Evolutionary conservation across 345 rosid genomes (phyloP), one percentile per base, ranked within the genome.

Genomic region (Euphorbia pulcherrima): DNA sequence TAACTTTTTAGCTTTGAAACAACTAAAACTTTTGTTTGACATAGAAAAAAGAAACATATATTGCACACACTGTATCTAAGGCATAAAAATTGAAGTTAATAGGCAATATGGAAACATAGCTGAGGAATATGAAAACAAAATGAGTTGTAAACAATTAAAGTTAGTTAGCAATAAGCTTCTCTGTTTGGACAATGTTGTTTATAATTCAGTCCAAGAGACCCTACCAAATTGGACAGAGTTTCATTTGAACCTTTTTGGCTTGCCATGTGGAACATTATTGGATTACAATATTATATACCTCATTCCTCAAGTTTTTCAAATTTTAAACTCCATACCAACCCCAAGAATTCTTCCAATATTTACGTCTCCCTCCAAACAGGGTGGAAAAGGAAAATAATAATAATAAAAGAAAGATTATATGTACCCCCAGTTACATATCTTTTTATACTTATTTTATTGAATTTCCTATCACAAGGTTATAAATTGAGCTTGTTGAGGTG

Each of bases 131-230:
- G 58, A n/a, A n/a, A 21, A 53, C 16, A 53, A 53, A 18, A 60
- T 60, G 64, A 37, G 64, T 60, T 60, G 47, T 60, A 33, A 21
- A 60, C 16, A 60, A 33, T 60, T 60, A 60, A 60, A 27, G 0
- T n/a, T n/a, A n/a, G 11, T 37, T 12, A 37, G 4, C 26, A 60
- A 60, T 20, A 33, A 27, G 6, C 37, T 60, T 8, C 1, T 60
- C 35, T 26, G 6, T 37, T 35, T 60, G 64, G 41, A 60, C 37
- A 17, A 33, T 33, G 2, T 60, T 60, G 64, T 60, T 20, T 60
- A 37, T 20, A 18, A 28, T 27, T 59, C 16, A 44, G 16, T 44
- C 35, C 7, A 58, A 59, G 39, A 3, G 46, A 21, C 13, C 63
- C 63, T 59, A 30, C 64, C 20, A 35, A 13, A 60, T 60, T 58